Evolutionary conservation across 148 eudicot species (phyloP), one percentile per base, ranked within the genome.

Genomic region (Camellia granthamiana): DNA sequence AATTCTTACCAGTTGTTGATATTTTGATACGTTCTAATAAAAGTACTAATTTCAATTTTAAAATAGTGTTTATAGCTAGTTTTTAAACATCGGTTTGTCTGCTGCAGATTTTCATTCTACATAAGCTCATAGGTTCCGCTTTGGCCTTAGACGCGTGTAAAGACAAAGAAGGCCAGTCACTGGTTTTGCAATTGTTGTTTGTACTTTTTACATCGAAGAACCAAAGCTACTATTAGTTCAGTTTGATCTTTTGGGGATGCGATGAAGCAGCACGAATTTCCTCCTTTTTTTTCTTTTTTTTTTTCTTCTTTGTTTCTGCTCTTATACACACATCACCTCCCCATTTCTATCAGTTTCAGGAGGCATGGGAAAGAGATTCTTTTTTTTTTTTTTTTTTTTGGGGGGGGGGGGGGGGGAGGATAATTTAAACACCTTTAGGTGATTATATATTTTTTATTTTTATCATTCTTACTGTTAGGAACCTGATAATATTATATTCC

Each of bases 91-190:
- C 42, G 41, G 58, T 69, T 5, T 56, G 8, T 62, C 56, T 81
- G 54, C 23, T 82, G 77, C 80, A 77, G 80, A 65, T 82, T 59
- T 72, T 77, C 71, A 61, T 59, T 12, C n/a, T 73, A n/a, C 43
- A 7, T 1, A 19, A 43, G 55, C 76, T 55, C 23, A n/a, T 21
- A 60, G 58, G 12, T 66, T 49, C 60, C 49, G 61, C 76, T 79
- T 80, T 47, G 38, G 6, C 14, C 16, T 8, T 59, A 7, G 38
- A 30, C 2, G 16, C 71, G 9, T 30, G 21, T 54, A 47, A 14
- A 75, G 10, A 46, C 63, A 76, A 75, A 68, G 10, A 23, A 13
- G 8, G 8, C 15, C 52, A 21, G 46, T 49, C 8, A 15, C 4
- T 3, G 19, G 11, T 12, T 78, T 78, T 12, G 52, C 23, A 0